phyloP scores from a whole-genome alignment of 108 stramenopile species.

The Aurantiochytrium sp. region DNA sequence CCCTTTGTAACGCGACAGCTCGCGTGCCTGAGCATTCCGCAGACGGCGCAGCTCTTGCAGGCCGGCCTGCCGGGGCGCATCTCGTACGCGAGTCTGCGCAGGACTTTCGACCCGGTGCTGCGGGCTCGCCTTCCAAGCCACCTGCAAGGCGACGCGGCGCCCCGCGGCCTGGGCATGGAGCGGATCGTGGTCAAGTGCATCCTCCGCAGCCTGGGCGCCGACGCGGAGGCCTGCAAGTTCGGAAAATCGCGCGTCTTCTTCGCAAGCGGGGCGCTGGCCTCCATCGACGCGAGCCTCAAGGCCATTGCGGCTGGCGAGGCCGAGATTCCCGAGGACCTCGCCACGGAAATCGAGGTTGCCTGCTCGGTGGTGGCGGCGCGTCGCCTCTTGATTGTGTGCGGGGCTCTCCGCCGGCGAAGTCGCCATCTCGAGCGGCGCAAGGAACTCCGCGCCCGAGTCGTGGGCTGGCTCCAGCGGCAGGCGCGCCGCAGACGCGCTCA shows the following conservation, averaged over 20 bases:
- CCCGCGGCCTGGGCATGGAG: neutral
- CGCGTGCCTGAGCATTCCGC: neutral
- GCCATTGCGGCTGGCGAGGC: neutral
- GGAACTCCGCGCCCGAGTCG: neutral
- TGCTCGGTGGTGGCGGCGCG: neutral
- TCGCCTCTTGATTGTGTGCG: neutral
- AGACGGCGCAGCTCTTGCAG: slow-evolving; percentile 7
- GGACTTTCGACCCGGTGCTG: neutral
- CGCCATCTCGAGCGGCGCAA: neutral
- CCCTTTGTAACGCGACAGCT: neutral
- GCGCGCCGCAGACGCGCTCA: neutral
- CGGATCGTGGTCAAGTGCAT: neutral
- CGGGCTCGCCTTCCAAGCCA: neutral
- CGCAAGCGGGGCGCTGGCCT: neutral
- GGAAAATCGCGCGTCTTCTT: neutral
- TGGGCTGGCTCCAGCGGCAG: neutral
- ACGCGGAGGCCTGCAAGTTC: neutral
- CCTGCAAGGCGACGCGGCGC: neutral
- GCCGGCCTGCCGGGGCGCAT: neutral
- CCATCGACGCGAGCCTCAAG: neutral
- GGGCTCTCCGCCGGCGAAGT: neutral
- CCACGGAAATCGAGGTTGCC: neutral
- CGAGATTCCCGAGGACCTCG: neutral
- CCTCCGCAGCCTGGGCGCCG: neutral
- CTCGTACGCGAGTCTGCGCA: neutral